These are phyloP conservation scores for Cercospora berteroae DNA, from an alignment of 2,329 filamentous ascomycete species.

Conservation along the genomic window DNA sequence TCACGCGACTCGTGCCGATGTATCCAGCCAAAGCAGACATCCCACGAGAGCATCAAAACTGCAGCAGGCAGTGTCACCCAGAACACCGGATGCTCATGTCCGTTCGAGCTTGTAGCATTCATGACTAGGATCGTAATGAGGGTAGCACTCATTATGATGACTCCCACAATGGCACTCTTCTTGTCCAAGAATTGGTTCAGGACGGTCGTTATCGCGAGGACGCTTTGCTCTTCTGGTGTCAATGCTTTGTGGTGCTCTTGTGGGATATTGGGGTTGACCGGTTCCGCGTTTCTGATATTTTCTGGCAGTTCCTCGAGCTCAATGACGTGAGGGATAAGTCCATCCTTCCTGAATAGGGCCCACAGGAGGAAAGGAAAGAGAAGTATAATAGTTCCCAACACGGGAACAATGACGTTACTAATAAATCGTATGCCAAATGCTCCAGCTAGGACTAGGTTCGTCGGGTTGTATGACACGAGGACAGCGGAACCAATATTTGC, in stretches of 20 bases:
- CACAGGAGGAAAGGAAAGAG: constrained; percentile 70
- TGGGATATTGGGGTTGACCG: constrained; percentile 72
- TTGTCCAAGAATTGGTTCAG: constrained; percentile 73
- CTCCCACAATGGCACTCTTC: constrained; percentile 62
- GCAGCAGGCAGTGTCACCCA: constrained; percentile 69
- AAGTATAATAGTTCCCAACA: constrained; percentile 63
- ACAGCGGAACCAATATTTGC: constrained; percentile 74
- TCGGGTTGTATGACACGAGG: constrained; percentile 74
- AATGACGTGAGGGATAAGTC: constrained; percentile 64
- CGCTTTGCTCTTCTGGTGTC: constrained; percentile 54
- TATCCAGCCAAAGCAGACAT: constrained; percentile 62
- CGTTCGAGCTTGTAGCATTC: constrained; percentile 58
- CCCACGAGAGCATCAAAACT: constrained; percentile 66
- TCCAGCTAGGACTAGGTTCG: constrained; percentile 70
- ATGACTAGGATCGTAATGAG: constrained; percentile 64
- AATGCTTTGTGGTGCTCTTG: constrained; percentile 45
- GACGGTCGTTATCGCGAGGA: constrained; percentile 66
- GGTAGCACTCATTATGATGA: constrained; percentile 63
- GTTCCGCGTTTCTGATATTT: constrained; percentile 54
- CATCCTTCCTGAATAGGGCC: constrained; percentile 63
- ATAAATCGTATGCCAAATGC: constrained; percentile 58
- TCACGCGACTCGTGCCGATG: constrained; percentile 61
- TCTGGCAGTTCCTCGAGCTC: constrained; percentile 66
- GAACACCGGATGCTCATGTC: constrained; percentile 58
- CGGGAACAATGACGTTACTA: constrained; percentile 68